phyloP scores from a whole-genome alignment of 371 early-diverging fungal species.

The Mucor velutinosus region DNA sequence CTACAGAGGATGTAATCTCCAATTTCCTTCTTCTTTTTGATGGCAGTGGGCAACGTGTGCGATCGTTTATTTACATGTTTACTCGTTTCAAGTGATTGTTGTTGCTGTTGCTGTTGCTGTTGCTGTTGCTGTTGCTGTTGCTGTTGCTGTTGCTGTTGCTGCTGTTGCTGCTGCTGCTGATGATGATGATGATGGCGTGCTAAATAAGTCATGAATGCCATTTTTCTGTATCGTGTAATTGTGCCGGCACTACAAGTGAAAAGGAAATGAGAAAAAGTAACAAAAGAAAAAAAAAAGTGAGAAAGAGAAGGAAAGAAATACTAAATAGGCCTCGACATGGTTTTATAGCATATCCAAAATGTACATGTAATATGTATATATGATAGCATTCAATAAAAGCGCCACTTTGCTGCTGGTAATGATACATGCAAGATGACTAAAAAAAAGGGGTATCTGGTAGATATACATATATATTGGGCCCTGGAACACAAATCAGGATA shows the following conservation, averaged over 20 bases:
- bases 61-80: constrained; percentile 19
- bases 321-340: not conserved
- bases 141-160: not conserved
- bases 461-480: not conserved
- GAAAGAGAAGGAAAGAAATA: constrained; percentile 7
- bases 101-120: not conserved
- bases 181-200: constrained; percentile 12
- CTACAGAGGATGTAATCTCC: constrained; percentile 77
- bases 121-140: not conserved
- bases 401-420: constrained; percentile 1
- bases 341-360: constrained; percentile 1
- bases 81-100: not conserved
- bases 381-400: constrained; percentile 1
- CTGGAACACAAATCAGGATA: constrained; percentile 1
- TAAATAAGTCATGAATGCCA: constrained; percentile 24
- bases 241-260: not conserved
- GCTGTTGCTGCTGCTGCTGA: not conserved
- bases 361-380: constrained; percentile 1
- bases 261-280: constrained; percentile 1
- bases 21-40: constrained; percentile 34
- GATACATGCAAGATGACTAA: not conserved
- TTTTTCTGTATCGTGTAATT: constrained; percentile 8
- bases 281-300: not conserved
- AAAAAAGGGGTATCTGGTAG: not conserved
- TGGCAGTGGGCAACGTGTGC: constrained; percentile 11